phyloP scores from a whole-genome alignment of 2,329 filamentous ascomycete species.

The Leptographium procerum region DNA sequence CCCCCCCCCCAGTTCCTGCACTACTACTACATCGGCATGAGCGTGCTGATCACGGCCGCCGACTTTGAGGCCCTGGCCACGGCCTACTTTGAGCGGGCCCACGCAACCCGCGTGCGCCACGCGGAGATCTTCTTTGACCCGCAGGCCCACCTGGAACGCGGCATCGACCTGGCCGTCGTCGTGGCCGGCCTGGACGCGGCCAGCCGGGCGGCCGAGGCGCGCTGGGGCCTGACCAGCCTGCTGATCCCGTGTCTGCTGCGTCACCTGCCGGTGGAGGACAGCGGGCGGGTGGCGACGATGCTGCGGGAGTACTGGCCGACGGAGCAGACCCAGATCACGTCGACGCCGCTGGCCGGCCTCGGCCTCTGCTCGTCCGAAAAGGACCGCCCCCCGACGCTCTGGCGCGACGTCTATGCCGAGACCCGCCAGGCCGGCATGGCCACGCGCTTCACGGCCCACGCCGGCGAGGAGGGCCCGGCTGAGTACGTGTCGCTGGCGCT shows the following conservation, averaged over 20 bases:
- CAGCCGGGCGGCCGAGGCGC: constrained; percentile 44
- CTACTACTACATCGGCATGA: constrained; percentile 71
- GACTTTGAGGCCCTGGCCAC: constrained; percentile 66
- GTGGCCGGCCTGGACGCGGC: constrained; percentile 52
- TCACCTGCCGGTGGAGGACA: constrained; percentile 53
- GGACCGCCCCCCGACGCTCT: constrained; percentile 36
- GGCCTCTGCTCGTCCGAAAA: constrained; percentile 20
- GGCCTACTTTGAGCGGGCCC: constrained; percentile 57
- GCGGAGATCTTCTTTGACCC: constrained; percentile 76
- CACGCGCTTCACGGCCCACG: constrained; percentile 54
- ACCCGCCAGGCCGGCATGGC: constrained; percentile 33
- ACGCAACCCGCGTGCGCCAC: constrained; percentile 54
- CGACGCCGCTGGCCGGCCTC: constrained; percentile 15
- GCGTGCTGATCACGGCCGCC: constrained; percentile 48
- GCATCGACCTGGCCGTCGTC: constrained; percentile 51
- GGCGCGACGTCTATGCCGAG: constrained; percentile 47
- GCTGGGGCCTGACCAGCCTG: constrained; percentile 48
- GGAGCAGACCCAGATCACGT: constrained; percentile 5
- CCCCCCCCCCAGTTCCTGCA: constrained; percentile 47
- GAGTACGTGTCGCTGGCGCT: constrained; percentile 54
- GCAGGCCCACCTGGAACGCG: constrained; percentile 57
- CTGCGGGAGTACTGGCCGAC: constrained; percentile 30
- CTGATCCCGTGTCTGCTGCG: constrained; percentile 64
- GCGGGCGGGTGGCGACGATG: constrained; percentile 32
- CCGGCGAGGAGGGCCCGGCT: constrained; percentile 62